phyloP scores from a whole-genome alignment of 371 early-diverging fungal genomes.

The Quaeritorhiza haematococci region DNA sequence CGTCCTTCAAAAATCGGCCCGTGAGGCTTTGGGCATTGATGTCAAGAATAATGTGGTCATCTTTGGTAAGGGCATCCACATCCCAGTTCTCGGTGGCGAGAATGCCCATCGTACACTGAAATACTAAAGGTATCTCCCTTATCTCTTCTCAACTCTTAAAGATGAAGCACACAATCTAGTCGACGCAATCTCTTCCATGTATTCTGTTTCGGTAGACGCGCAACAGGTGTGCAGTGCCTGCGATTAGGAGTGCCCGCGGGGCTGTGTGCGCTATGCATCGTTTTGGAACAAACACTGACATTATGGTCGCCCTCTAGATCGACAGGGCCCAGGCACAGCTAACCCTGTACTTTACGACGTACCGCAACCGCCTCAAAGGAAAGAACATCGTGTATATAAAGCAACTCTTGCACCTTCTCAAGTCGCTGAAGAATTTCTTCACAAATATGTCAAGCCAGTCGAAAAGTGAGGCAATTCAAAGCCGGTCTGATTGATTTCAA shows the following conservation, averaged over 20 bases:
- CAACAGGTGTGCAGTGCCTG: conserved; percentile 16
- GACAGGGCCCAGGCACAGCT: conserved; percentile 43
- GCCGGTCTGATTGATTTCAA: no score
- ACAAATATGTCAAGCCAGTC: no score
- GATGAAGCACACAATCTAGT: conserved; percentile 86
- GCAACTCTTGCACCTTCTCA: conserved; percentile 49
- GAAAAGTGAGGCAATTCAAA: no score
- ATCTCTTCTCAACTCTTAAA: no score
- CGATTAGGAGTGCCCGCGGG: no score
- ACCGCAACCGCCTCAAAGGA: conserved; percentile 63
- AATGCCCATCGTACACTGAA: background rate
- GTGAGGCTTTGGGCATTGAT: conserved; percentile 72
- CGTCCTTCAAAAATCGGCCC: conserved; percentile 64
- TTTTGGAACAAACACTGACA: no score
- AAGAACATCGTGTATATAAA: conserved; percentile 73
- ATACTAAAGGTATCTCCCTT: no score
- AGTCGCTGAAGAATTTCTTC: conserved; percentile 30
- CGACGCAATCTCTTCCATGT: conserved; percentile 34
- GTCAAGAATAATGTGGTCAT: conserved; percentile 72
- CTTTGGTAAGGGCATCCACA: conserved; percentile 35
- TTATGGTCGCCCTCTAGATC: no score
- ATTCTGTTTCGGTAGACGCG: conserved; percentile 23
- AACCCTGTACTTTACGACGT: conserved; percentile 63
- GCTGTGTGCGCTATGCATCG: no score
- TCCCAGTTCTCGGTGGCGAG: no score